Evolutionary conservation across 2,329 filamentous ascomycete species (phyloP).

Genomic region (Aspergillus fumigatus): DNA sequence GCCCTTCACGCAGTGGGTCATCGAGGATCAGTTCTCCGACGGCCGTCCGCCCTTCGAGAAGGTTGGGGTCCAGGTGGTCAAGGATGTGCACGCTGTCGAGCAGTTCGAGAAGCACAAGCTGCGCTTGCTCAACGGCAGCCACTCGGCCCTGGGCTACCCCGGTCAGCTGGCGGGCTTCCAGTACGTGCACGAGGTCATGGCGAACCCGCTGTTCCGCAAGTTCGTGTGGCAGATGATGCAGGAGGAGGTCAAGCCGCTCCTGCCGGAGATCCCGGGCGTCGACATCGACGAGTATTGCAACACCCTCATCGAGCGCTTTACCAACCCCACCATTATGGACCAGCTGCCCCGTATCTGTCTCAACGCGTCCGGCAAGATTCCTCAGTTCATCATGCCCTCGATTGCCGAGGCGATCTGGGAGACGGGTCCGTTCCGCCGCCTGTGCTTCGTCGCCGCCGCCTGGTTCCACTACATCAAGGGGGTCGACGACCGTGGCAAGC

Average conservation of each 20-base stretch:
- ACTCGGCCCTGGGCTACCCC: constrained; percentile 51
- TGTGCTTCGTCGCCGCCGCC: constrained; percentile 46
- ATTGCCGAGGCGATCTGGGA: constrained; percentile 43
- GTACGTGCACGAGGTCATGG: constrained; percentile 53
- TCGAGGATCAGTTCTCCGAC: constrained; percentile 50
- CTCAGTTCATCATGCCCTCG: constrained; percentile 41
- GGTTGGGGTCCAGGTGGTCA: constrained; percentile 51
- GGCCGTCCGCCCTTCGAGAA: constrained; percentile 51
- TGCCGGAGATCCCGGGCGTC: constrained; percentile 49
- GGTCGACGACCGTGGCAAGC: constrained; percentile 46
- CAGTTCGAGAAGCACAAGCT: constrained; percentile 56
- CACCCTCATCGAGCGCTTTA: constrained; percentile 52
- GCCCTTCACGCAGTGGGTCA: constrained; percentile 55
- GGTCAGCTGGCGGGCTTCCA: constrained; percentile 50
- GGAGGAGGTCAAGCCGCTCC: constrained; percentile 50
- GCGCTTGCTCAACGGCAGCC: constrained; percentile 50
- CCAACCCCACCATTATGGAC: constrained; percentile 55
- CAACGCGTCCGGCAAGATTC: constrained; percentile 52
- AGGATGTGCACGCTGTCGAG: constrained; percentile 50
- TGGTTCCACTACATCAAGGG: constrained; percentile 52
- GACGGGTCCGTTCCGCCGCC: constrained; percentile 42
- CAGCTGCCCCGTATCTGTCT: constrained; percentile 51
- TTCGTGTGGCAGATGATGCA: constrained; percentile 55
- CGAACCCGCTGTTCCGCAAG: constrained; percentile 44
- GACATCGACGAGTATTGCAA: constrained; percentile 51